Base-by-base conservation (phyloP, 345 rosid species). In the Citrus inodora region DNA sequence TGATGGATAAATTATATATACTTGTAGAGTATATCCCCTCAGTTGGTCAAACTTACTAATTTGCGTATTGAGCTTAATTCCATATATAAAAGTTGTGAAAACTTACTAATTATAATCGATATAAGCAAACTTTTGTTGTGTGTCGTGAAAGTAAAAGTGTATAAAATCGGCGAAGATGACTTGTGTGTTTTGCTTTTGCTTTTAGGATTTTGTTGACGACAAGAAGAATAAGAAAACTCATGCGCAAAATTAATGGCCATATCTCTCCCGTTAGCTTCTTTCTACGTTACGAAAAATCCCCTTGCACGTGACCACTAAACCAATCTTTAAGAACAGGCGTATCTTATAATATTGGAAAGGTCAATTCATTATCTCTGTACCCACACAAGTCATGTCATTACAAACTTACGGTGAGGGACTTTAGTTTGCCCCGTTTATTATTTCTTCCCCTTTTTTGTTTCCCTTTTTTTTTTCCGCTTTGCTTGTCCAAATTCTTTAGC, bases 191-290 rank as follows among this genome's bases (percentile, higher is more conserved):
- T 17, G 10, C 11, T 28, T 40, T 27, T 42, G 66, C 42, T 11
- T 56, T 35, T 9, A 56, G 38, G 37, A 74, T 74, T 74, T 74
- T 74, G 59, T 74, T 40, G 59, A 61, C 38, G 21, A 61, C 27
- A 42, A 74, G 38, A 71, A 40, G 69, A 74, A 74, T 25, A 7
- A 10, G 19, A 60, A 38, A 40, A 16, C 51, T 46, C 51, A 11
- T 46, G 16, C 16, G 1, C 51, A 46, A 46, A 46, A 46, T 13
- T 13, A 46, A 10, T 27, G 60, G 13, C 16, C 24, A 21, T 21
- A 4, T 21, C 70, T 10, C 51, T 37, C 51, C 37, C 48, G 70
- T 22, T 33, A 35, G 27, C 28, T 67, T 37, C 28, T 22, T 35
- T 67, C 3, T 33, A 10, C 25, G 0, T 13, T 1, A 17, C 38